phyloP scores from a whole-genome alignment of 768 basidiomycete species.

The Agrocybe praecox region DNA sequence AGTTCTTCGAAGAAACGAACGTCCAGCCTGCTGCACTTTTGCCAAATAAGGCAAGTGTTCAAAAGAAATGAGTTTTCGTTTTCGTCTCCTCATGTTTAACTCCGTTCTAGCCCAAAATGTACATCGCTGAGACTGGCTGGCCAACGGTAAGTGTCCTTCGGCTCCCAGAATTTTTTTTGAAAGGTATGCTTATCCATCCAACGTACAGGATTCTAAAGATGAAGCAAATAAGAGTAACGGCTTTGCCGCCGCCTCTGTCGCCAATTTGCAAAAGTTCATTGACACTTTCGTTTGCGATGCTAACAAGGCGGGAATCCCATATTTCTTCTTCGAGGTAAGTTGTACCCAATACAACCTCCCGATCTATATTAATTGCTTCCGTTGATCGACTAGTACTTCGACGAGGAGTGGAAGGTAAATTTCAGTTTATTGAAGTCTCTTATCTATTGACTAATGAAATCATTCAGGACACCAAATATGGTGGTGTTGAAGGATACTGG shows the following conservation, averaged over 20 bases:
- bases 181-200: not conserved
- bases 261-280: constrained; percentile 75
- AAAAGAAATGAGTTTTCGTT: not conserved
- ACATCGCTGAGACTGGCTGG: constrained; percentile 92
- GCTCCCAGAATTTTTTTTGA: not conserved
- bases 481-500: constrained; percentile 77
- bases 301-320: constrained; percentile 72
- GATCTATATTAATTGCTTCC: not conserved
- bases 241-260: constrained; percentile 58
- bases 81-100: constrained; percentile 3
- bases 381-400: constrained; percentile 53
- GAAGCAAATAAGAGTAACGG: constrained; percentile 63
- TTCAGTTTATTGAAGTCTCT: not conserved
- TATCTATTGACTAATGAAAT: not conserved
- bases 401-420: constrained; percentile 73
- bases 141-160: constrained; percentile 55
- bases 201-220: constrained; percentile 56
- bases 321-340: constrained; percentile 85
- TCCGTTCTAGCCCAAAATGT: constrained; percentile 61
- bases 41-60: constrained; percentile 52
- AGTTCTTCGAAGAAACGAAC: constrained; percentile 76
- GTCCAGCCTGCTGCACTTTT: constrained; percentile 57
- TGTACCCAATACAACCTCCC: not conserved
- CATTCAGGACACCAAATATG: constrained; percentile 51
- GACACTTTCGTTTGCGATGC: constrained; percentile 90